These are phyloP conservation scores for Flaveria robusta DNA, from an alignment of 129 eudicot species.

Conservation along the genomic window DNA sequence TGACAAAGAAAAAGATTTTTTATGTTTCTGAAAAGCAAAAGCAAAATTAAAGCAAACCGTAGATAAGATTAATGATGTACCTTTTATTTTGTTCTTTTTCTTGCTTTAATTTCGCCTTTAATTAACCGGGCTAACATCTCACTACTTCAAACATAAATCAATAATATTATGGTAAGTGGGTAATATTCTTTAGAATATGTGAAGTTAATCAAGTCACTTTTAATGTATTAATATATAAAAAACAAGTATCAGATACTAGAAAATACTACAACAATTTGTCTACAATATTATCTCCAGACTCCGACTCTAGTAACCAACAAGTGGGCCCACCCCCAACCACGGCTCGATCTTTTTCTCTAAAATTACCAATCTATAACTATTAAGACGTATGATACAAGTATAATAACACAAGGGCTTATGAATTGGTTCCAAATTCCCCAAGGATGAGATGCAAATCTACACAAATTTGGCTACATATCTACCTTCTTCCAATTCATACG, in stretches of 20 bases:
- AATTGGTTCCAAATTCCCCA: background rate
- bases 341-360: too few species aligned
- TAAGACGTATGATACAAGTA: too few species aligned
- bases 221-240: too few species aligned
- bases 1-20: slow-evolving; percentile 44
- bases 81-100: slow-evolving; percentile 16
- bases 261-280: too few species aligned
- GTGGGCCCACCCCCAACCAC: too few species aligned
- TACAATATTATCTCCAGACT: too few species aligned
- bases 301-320: too few species aligned
- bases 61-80: slow-evolving; percentile 30
- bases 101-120: slow-evolving; percentile 35
- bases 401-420: background rate
- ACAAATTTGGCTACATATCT: background rate
- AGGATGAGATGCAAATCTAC: background rate
- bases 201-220: background rate
- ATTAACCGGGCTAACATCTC: slow-evolving; percentile 14
- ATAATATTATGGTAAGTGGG: background rate
- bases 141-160: slow-evolving; percentile 18
- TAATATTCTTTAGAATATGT: background rate
- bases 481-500: background rate
- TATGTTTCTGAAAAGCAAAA: slow-evolving; percentile 44
- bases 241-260: too few species aligned
- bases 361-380: too few species aligned
- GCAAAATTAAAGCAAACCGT: slow-evolving; percentile 34